Percentiles rank a stretch among this genome's conserved stretches.
These are phyloP conservation scores for Sphaceloma murrayae DNA, from an alignment of 2,329 filamentous ascomycete species.

Conservation along the genomic window DNA sequence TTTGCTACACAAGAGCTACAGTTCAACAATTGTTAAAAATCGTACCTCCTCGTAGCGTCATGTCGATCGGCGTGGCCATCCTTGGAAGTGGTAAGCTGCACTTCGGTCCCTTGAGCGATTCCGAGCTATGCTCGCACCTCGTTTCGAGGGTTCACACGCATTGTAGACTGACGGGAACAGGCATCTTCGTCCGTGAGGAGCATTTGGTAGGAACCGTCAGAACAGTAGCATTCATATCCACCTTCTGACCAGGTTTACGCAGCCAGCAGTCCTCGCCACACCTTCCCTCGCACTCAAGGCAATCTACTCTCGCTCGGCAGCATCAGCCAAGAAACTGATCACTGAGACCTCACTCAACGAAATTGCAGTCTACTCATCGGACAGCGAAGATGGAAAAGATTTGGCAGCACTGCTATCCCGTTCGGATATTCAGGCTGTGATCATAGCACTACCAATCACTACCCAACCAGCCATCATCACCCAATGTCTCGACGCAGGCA, in stretches of 20 bases:
- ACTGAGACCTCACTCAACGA: constrained; percentile 28
- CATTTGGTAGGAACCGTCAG: constrained; percentile 49
- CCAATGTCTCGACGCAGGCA: constrained; percentile 40
- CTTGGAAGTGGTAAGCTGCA: constrained; percentile 44
- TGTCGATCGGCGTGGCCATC: constrained; percentile 47
- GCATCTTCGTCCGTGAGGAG: constrained; percentile 52
- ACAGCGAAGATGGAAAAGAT: constrained; percentile 40
- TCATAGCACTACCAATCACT: constrained; percentile 41
- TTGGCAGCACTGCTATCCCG: constrained; percentile 34
- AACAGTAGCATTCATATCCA: too few species aligned
- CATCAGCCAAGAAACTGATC: constrained; percentile 44
- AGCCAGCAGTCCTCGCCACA: constrained; percentile 51
- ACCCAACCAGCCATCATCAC: constrained; percentile 40
- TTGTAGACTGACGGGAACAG: constrained; percentile 19
- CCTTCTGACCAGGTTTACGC: too few species aligned
- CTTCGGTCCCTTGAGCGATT: too few species aligned
- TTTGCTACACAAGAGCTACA: too few species aligned
- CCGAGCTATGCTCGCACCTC: too few species aligned
- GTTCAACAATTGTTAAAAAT: too few species aligned
- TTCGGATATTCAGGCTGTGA: constrained; percentile 40
- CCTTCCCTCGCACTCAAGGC: constrained; percentile 48
- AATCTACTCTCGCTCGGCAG: constrained; percentile 54
- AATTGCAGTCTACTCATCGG: constrained; percentile 51
- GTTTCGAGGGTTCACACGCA: too few species aligned
- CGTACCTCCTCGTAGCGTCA: not conserved